Evolutionary conservation across 345 rosid genomes (phyloP).

Genomic region (Populus simonii): DNA sequence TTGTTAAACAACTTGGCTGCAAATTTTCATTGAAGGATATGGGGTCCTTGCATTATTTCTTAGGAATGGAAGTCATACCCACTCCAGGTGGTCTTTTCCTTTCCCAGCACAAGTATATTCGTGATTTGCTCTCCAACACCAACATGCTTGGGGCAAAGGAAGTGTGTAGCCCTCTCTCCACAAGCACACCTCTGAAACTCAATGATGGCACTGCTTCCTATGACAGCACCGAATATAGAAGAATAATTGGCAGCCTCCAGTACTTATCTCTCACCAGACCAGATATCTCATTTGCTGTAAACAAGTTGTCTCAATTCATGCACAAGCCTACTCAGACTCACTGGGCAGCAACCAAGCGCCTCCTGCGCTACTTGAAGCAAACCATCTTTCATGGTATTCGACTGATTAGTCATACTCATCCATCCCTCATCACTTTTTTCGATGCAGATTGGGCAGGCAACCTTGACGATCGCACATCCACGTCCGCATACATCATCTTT

Average conservation of each 20-base stretch:
- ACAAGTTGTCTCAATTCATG: not conserved
- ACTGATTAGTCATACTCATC: not conserved
- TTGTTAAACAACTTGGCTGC: not conserved
- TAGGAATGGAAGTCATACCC: not conserved
- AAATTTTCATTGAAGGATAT: too few species aligned
- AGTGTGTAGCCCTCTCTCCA: not conserved
- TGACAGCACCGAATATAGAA: not conserved
- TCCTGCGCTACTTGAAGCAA: not conserved
- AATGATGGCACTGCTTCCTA: not conserved
- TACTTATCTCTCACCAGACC: not conserved
- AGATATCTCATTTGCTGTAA: not conserved
- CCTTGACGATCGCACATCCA: too few species aligned
- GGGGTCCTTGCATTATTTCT: not conserved
- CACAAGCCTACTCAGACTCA: not conserved
- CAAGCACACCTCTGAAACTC: not conserved
- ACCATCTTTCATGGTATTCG: too few species aligned
- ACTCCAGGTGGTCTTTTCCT: not conserved
- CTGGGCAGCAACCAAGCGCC: rapidly evolving
- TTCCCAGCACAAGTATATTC: not conserved
- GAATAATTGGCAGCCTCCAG: not conserved
- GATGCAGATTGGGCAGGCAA: too few species aligned
- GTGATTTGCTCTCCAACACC: not conserved
- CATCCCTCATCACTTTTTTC: not conserved
- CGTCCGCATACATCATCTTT: too few species aligned
- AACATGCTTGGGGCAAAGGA: not conserved